phyloP scores from a whole-genome alignment of 768 basidiomycete genomes.

The Leccinellum rugosiceps region DNA sequence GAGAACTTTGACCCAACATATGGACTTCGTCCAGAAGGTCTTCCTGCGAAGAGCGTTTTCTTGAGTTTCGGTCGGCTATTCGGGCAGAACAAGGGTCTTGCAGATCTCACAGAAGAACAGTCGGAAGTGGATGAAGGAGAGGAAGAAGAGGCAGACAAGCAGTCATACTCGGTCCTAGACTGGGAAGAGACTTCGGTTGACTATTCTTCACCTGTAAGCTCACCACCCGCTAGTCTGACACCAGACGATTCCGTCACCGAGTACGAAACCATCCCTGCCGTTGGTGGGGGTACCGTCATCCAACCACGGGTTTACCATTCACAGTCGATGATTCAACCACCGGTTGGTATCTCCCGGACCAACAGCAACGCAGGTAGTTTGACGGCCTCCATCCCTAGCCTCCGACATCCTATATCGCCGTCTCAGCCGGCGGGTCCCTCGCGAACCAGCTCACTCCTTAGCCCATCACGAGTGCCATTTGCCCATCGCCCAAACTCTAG shows the following conservation, averaged over 20 bases:
- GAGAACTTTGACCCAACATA: constrained; percentile 97
- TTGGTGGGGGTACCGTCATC: constrained; percentile 85
- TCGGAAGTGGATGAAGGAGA: constrained; percentile 37
- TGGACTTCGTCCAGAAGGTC: constrained; percentile 87
- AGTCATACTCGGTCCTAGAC: constrained; percentile 61
- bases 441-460: constrained; percentile 5
- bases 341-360: constrained; percentile 24
- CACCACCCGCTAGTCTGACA: constrained; percentile 42
- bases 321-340: constrained; percentile 67
- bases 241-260: constrained; percentile 50
- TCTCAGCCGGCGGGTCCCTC: constrained; percentile 31
- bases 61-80: constrained; percentile 75
- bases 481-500: constrained; percentile 24
- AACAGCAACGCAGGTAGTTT: constrained; percentile 55
- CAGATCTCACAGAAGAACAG: constrained; percentile 73
- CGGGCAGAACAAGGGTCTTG: constrained; percentile 62
- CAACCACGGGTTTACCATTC: constrained; percentile 84
- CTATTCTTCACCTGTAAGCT: constrained; percentile 43
- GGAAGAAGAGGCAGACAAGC: constrained; percentile 33
- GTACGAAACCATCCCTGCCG: constrained; percentile 87
- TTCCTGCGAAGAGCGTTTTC: constrained; percentile 83
- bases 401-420: constrained; percentile 2
- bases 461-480: constrained; percentile 7
- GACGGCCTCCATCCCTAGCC: neutral
- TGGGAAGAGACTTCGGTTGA: constrained; percentile 63